These are phyloP conservation scores for Penicillium dipodomyicola DNA, from an alignment of 495 filamentous ascomycete genomes.

Conservation along the genomic window DNA sequence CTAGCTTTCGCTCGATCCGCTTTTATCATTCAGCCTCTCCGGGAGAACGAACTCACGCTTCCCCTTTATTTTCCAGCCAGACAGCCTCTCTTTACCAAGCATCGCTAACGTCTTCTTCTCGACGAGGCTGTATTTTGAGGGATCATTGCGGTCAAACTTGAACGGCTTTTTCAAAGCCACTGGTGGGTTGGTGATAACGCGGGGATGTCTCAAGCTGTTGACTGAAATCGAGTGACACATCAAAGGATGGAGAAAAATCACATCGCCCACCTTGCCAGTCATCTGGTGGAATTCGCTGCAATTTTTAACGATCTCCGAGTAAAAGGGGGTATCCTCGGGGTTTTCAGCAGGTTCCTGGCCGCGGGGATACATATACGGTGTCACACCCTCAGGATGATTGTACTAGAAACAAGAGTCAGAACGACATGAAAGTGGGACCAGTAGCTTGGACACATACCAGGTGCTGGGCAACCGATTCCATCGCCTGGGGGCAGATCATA, in stretches of 20 bases:
- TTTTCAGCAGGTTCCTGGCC: slow-evolving; percentile 41
- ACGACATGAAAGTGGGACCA: not conserved
- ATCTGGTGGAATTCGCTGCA: slow-evolving; percentile 62
- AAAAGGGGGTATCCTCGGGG: slow-evolving; percentile 45
- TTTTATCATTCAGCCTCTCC: slow-evolving; percentile 36
- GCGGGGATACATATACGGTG: slow-evolving; percentile 61
- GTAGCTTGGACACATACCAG: slow-evolving; percentile 34
- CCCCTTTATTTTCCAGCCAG: slow-evolving; percentile 60
- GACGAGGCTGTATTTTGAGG: slow-evolving; percentile 59
- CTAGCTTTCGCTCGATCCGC: slow-evolving; percentile 42
- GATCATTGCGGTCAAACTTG: slow-evolving; percentile 59
- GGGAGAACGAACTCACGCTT: slow-evolving; percentile 51
- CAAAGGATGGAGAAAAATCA: slow-evolving; percentile 68
- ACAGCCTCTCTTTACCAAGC: slow-evolving; percentile 56
- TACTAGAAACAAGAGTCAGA: slow-evolving; percentile 29
- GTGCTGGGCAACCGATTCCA: slow-evolving; percentile 55
- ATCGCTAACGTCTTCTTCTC: slow-evolving; percentile 63
- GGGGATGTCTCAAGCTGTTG: slow-evolving; percentile 56
- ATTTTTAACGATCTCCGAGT: slow-evolving; percentile 46
- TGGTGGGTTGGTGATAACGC: slow-evolving; percentile 73
- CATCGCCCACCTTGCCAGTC: slow-evolving; percentile 62
- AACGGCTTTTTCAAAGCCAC: slow-evolving; percentile 63
- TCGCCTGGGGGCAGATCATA: slow-evolving; percentile 59
- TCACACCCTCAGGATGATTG: slow-evolving; percentile 66
- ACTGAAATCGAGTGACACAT: slow-evolving; percentile 67